phyloP scores from a whole-genome alignment of 2,329 filamentous ascomycete species.

The Ambrosiella cleistominuta region DNA sequence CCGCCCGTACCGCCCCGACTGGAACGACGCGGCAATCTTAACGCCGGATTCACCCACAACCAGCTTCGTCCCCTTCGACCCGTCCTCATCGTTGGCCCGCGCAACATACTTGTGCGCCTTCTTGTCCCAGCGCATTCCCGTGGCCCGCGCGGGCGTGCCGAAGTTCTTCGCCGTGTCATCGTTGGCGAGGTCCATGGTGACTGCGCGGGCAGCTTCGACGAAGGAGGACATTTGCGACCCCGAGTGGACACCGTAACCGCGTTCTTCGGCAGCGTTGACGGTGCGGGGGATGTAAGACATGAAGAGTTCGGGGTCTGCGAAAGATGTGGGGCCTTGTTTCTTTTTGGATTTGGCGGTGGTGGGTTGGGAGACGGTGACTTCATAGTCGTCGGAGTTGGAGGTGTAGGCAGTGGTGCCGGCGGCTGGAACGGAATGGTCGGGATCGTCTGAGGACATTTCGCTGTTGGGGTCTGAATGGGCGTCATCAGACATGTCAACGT shows the following conservation, averaged over 20 bases:
- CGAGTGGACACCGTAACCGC: constrained; percentile 82
- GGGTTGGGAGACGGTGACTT: constrained; percentile 52
- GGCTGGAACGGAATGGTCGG: constrained; percentile 20
- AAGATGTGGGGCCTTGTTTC: constrained; percentile 38
- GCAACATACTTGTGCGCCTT: constrained; percentile 91
- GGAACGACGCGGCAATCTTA: constrained; percentile 89
- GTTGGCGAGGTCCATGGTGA: constrained; percentile 80
- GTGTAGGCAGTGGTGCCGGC: constrained; percentile 29
- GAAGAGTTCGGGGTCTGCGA: constrained; percentile 77
- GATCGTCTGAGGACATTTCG: constrained; percentile 20
- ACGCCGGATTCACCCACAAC: constrained; percentile 80
- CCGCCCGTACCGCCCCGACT: constrained; percentile 78
- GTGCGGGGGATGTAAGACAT: constrained; percentile 87
- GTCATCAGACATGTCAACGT: constrained; percentile 21
- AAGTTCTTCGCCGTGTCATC: constrained; percentile 72
- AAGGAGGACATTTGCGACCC: constrained; percentile 56
- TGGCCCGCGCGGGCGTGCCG: constrained; percentile 51
- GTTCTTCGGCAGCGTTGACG: constrained; percentile 69
- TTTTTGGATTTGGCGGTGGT: constrained; percentile 8
- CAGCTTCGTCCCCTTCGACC: constrained; percentile 53
- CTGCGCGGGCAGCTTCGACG: constrained; percentile 68
- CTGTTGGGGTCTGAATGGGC: constrained; percentile 16
- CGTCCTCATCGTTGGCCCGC: constrained; percentile 85
- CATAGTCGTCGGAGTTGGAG: constrained; percentile 43
- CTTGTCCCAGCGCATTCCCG: constrained; percentile 78